A percentile compares a stretch with the other conserved stretches of the same genome.
phyloP scores from a whole-genome alignment of 176 grass and related monocot species.

The Oryza meridionalis region DNA sequence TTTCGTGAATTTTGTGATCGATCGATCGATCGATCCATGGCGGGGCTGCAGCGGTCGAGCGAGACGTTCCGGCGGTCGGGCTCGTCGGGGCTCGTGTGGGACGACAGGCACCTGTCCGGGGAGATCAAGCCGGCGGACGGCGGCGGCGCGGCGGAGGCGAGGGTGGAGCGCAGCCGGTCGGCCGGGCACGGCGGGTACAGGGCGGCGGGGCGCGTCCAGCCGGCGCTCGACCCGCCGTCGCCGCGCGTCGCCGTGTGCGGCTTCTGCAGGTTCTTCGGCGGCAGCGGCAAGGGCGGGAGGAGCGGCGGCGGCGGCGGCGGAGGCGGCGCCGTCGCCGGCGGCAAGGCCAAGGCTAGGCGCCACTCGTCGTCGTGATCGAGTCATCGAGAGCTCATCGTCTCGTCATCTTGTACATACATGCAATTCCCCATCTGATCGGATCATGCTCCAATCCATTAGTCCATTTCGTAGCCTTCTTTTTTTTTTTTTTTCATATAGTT shows the following conservation, averaged over 20 bases:
- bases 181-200: constrained; percentile 51
- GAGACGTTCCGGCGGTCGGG: constrained; percentile 91
- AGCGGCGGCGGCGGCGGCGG: not conserved
- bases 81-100: constrained; percentile 90
- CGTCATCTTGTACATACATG: not conserved
- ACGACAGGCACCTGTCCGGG: constrained; percentile 55
- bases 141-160: not conserved
- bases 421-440: not conserved
- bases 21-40: constrained; percentile 43
- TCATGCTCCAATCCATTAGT: not conserved
- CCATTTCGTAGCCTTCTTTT: not conserved
- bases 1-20: no score
- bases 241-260: constrained; percentile 71
- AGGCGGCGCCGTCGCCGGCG: no score
- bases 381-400: not conserved
- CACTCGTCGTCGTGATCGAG: not conserved
- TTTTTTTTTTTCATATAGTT: not conserved
- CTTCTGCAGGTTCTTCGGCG: constrained; percentile 70
- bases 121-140: constrained; percentile 52
- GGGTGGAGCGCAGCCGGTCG: constrained; percentile 45
- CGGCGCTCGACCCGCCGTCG: constrained; percentile 77
- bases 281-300: not conserved
- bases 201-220: constrained; percentile 54
- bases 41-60: constrained; percentile 77
- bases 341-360: constrained; percentile 26